Base-by-base conservation (phyloP, 257 asterid species). In the Linderniella brevidens region DNA sequence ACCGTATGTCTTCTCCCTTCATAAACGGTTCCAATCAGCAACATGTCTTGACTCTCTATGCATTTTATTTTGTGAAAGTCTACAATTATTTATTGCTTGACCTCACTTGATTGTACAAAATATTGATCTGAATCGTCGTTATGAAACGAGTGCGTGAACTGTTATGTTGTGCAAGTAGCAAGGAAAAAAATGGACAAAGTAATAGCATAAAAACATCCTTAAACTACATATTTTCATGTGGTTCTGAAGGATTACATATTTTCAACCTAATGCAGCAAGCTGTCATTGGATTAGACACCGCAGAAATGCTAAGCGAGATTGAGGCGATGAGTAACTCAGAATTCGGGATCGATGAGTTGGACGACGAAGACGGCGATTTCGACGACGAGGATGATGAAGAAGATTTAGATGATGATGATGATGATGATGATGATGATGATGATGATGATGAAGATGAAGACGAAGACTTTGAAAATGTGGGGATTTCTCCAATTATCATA, bases 271-370 rank as follows among this genome's bases (percentile, higher is more conserved):
- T 81, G 93, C 86, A 90, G 98, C 96, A 90, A 81, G 85, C 82
- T 60, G 79, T 85, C 52, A 63, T 90, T 50, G 98, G 96, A 43
- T 69, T 90, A 64, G 93, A 79, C 76, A 75, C 96, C 11, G 68
- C 87, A 45, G 96, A 84, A 68, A 68, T 90, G 82, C 40, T 90
- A 8, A 63, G 73, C 56, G 94, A 90, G 71, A 63, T 90, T 63
- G 94, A 77, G 66, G 73, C 80, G 50, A 54, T 76, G 54, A 78
- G 79, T 66, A 79, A 72, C 52, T 48, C 93, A 12, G 98, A 84
- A 63, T 77, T 81, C 66, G 85, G 64, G 46, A 46, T 74, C 17
- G 92, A 76, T 49, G 87, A 78, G 58, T 58, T 78, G 69, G 93
- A 77, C 35, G 81, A 75, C 36, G 92, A 77, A 41, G 87, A 74